Evolutionary conservation across 208 protist genomes (phyloP), one percentile per base, ranked within the genome.

Genomic region (Leptomonas seymouri): DNA sequence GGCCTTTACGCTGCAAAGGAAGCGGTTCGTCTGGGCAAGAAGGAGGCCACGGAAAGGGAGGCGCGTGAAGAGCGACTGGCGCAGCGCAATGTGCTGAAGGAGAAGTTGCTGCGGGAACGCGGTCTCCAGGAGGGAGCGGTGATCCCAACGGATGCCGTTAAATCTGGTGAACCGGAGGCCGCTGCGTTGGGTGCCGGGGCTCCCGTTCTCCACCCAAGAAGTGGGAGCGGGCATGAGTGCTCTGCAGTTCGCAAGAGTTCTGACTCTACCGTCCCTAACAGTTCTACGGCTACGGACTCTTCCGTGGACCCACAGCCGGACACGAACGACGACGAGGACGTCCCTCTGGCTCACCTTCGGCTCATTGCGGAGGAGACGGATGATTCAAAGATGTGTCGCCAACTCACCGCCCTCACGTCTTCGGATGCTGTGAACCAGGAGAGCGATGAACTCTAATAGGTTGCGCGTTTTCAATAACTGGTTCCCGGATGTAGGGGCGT

Each of bases 1-100:
- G 74, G 71, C 8, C 34, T 75, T 7, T 81, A 85, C 62, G 67
- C 74, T 0, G 81, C 80, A n/a, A 51, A 58, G 36, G 42, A 74
- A 8, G 57, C 23, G 25, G 48, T 51, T 8, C 57, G 72, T 3
- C 14, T 53, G 27, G 71, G 74, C n/a, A 42, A 70, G 60, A 67
- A n/a, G 11, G 77, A 76, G 23, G 58, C 57, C 7, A 15, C 45
- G 21, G 66, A 54, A 23, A 39, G 6, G 25, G 69, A 23, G 4
- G 67, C 54, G 15, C 39, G 41, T 3, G 28, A 51, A 46, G 61
- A 76, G 39, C 67, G 67, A 6, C 72, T 12, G 11, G 51, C 58
- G 3, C 62, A 75, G 64, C 63, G 61, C 14, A 48, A 23, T 0
- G 48, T 27, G 7, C 18, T 80, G 34, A 67, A 63, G 39, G 65